Conservation (phyloP, 2,329 filamentous ascomycete genomes). For the Lasiodiplodia theobromae region DNA sequence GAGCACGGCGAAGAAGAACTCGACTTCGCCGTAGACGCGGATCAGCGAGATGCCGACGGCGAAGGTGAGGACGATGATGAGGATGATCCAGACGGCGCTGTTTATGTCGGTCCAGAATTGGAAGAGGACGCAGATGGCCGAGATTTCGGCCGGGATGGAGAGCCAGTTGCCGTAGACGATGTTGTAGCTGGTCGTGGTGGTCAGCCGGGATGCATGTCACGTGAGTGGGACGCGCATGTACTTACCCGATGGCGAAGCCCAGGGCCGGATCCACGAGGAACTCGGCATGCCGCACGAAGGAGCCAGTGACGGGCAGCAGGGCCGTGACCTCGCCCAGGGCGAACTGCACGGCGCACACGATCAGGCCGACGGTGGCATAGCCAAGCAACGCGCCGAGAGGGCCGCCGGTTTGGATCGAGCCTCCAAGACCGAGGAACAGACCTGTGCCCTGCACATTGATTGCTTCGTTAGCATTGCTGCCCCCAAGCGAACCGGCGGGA, state of each 20-base stretch:
- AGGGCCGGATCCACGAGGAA: slow-evolving; percentile 58
- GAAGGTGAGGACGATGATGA: slow-evolving; percentile 44
- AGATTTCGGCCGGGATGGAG: slow-evolving; percentile 43
- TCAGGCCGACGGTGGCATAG: slow-evolving; percentile 58
- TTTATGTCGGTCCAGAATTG: slow-evolving; percentile 44
- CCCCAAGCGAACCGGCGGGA: too few relatives aligned
- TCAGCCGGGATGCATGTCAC: not conserved
- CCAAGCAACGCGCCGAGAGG: slow-evolving; percentile 61
- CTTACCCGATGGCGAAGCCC: slow-evolving; percentile 43
- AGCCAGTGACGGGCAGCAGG: slow-evolving; percentile 59
- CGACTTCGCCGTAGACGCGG: slow-evolving; percentile 50
- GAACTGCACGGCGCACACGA: slow-evolving; percentile 60
- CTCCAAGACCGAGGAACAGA: slow-evolving; percentile 62
- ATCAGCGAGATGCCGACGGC: slow-evolving; percentile 42
- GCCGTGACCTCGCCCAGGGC: slow-evolving; percentile 61
- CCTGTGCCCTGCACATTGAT: slow-evolving; percentile 34
- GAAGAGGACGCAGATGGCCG: slow-evolving; percentile 40
- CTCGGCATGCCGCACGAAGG: slow-evolving; percentile 59
- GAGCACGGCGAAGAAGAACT: slow-evolving; percentile 55
- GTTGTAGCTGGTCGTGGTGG: slow-evolving; percentile 25
- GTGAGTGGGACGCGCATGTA: not conserved
- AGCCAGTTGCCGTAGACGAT: slow-evolving; percentile 39
- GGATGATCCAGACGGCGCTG: slow-evolving; percentile 42
- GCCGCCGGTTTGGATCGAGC: slow-evolving; percentile 59
- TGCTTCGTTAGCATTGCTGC: not conserved